Evolutionary conservation across 2,329 filamentous ascomycete genomes (phyloP).

Genomic region (Diplodia seriata): DNA sequence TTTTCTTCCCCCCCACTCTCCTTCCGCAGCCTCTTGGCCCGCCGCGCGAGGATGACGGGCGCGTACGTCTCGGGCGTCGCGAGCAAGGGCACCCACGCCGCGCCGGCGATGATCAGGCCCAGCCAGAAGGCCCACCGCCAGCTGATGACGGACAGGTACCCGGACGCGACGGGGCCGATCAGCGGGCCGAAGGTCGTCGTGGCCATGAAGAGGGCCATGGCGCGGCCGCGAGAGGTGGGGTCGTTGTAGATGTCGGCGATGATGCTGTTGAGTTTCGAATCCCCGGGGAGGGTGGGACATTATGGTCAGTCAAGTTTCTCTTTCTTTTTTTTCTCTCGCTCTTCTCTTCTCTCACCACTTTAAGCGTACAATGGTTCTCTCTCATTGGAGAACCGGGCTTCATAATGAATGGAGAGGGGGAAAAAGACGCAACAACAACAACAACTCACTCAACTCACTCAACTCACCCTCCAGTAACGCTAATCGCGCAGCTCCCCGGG

Average conservation of each 20-base stretch:
- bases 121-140: slow-evolving; percentile 79
- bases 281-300: not conserved
- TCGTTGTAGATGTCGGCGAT: slow-evolving; percentile 71
- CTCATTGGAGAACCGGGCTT: not conserved
- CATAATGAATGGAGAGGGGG: not conserved
- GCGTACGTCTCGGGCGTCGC: slow-evolving; percentile 64
- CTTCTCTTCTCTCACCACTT: too few species aligned
- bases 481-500: slow-evolving; percentile 59
- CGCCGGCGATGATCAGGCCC: slow-evolving; percentile 70
- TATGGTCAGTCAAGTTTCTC: not conserved
- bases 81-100: slow-evolving; percentile 65
- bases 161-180: slow-evolving; percentile 64
- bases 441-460: too few species aligned
- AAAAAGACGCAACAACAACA: too few species aligned
- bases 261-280: slow-evolving; percentile 49
- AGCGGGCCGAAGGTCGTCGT: slow-evolving; percentile 65
- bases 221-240: slow-evolving; percentile 62
- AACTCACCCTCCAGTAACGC: slow-evolving; percentile 62
- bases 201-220: slow-evolving; percentile 70
- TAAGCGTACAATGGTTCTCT: not conserved
- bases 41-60: slow-evolving; percentile 54
- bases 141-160: slow-evolving; percentile 63
- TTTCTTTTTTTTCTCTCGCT: too few species aligned
- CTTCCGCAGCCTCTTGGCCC: slow-evolving; percentile 65
- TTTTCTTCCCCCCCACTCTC: slow-evolving; percentile 57